Evolutionary conservation across 2,329 filamentous ascomycete species (phyloP).

Genomic region (Clonostachys chloroleuca): DNA sequence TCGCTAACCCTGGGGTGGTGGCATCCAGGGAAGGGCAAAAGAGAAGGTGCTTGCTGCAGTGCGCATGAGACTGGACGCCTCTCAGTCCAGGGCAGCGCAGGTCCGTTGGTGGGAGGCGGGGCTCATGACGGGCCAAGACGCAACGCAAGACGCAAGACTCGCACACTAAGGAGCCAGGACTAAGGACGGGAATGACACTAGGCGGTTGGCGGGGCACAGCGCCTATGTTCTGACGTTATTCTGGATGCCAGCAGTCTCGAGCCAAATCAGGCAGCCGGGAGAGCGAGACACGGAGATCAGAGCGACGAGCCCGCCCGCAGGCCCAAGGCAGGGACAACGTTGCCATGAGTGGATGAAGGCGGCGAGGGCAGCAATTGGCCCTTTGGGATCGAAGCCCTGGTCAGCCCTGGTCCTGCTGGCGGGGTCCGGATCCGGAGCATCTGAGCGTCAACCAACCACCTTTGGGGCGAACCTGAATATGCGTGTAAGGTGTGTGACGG

Average conservation of each 20-base stretch:
- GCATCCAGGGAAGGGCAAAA: background rate
- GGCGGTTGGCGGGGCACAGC: background rate
- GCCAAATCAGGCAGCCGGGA: background rate
- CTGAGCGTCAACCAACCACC: too few relatives aligned
- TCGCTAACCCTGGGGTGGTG: background rate
- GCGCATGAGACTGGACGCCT: background rate
- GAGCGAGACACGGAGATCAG: background rate
- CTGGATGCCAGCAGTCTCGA: background rate
- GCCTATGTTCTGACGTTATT: background rate
- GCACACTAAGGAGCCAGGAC: background rate
- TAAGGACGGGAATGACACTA: background rate
- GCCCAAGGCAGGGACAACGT: slow-evolving; percentile 2
- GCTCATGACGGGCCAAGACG: too few relatives aligned
- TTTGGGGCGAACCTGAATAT: too few relatives aligned
- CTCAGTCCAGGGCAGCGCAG: background rate
- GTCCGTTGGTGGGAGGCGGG: too few relatives aligned
- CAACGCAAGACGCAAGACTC: background rate
- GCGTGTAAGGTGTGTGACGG: too few relatives aligned
- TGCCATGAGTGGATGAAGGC: slow-evolving; percentile 4
- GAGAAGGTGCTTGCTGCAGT: background rate
- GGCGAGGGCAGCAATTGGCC: slow-evolving; percentile 15
- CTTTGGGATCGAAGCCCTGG: slow-evolving; percentile 2
- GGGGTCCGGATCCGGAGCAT: too few relatives aligned
- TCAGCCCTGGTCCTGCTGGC: too few relatives aligned
- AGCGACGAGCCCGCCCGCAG: background rate